These are phyloP conservation scores for Scutellaria barbata DNA, from an alignment of 257 asterid genomes.

Conservation along the genomic window DNA sequence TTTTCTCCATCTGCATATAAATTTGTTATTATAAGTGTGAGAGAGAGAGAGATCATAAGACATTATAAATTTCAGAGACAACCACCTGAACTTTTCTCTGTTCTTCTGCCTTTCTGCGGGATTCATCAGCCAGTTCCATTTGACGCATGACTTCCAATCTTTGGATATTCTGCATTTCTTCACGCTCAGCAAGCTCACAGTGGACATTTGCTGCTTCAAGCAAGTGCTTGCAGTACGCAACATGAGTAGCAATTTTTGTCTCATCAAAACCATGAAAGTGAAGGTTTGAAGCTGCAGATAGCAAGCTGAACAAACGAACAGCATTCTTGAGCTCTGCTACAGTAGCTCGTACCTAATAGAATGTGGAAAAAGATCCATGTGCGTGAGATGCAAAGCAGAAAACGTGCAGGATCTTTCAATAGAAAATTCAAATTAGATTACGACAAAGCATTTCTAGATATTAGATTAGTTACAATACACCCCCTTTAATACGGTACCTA, in stretches of 20 bases:
- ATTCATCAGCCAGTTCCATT: conserved; percentile 87
- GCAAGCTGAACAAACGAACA: conserved; percentile 90
- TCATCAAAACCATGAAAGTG: conserved; percentile 96
- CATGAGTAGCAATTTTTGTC: conserved; percentile 96
- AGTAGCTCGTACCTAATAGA: conserved; percentile 75
- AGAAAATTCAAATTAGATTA: background rate
- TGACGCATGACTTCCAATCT: conserved; percentile 84
- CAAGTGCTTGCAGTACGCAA: conserved; percentile 92
- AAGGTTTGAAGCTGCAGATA: conserved; percentile 86
- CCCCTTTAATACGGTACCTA: background rate
- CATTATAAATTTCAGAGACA: conserved; percentile 20
- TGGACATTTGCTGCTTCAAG: conserved; percentile 96
- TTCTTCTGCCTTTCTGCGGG: conserved; percentile 89
- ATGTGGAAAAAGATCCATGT: conserved; percentile 25
- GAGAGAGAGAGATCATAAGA: conserved; percentile 2
- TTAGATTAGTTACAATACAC: background rate
- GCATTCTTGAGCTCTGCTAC: conserved; percentile 97
- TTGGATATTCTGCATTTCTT: conserved; percentile 80
- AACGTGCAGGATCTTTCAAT: background rate
- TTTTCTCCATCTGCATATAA: conserved; percentile 74
- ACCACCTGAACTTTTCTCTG: conserved; percentile 85
- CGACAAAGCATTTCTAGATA: conserved; percentile 16
- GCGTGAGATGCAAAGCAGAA: conserved; percentile 11
- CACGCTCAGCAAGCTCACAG: conserved; percentile 93
- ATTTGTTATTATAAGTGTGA: background rate